A percentile compares a stretch with the other conserved stretches of the same genome.
Conservation (phyloP, 257 asterid genomes). For the Knoxia roxburghii region DNA sequence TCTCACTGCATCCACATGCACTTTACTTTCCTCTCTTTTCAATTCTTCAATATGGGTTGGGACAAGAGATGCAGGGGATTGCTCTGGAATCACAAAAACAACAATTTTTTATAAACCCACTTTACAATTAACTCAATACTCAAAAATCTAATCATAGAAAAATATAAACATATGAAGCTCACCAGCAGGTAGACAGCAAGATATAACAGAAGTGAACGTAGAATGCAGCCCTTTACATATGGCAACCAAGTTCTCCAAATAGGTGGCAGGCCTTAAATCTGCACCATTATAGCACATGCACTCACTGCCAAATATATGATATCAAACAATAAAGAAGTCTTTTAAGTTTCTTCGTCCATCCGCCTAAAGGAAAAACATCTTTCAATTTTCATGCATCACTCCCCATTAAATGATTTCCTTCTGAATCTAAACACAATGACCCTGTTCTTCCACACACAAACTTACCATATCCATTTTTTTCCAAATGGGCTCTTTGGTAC, state of each 20-base stretch:
- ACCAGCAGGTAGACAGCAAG: conserved; percentile 54
- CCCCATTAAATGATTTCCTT: neutral
- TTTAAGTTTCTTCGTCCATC: neutral
- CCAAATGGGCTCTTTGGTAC: too few species aligned
- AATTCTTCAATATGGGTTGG: conserved; percentile 8
- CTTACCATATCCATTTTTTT: neutral
- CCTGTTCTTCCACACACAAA: neutral
- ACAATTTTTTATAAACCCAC: neutral
- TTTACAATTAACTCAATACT: neutral
- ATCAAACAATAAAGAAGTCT: neutral
- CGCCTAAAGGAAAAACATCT: neutral
- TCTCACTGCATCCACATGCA: conserved; percentile 11
- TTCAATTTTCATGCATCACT: neutral
- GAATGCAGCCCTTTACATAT: conserved; percentile 57
- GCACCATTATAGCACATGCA: conserved; percentile 12
- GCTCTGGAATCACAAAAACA: conserved; percentile 10
- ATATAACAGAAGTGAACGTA: conserved; percentile 39
- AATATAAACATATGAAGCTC: conserved; percentile 6
- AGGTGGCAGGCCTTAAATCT: conserved; percentile 68
- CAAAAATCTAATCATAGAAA: neutral
- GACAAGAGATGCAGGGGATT: conserved; percentile 13
- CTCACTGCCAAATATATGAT: neutral
- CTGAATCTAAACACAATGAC: neutral
- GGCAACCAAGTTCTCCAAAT: conserved; percentile 54
- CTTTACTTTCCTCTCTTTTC: conserved; percentile 16